A percentile compares a stretch with the other conserved stretches of the same genome.
These are phyloP conservation scores for Neostapfia colusana DNA, from an alignment of 176 grass and related monocot species.

Conservation along the genomic window DNA sequence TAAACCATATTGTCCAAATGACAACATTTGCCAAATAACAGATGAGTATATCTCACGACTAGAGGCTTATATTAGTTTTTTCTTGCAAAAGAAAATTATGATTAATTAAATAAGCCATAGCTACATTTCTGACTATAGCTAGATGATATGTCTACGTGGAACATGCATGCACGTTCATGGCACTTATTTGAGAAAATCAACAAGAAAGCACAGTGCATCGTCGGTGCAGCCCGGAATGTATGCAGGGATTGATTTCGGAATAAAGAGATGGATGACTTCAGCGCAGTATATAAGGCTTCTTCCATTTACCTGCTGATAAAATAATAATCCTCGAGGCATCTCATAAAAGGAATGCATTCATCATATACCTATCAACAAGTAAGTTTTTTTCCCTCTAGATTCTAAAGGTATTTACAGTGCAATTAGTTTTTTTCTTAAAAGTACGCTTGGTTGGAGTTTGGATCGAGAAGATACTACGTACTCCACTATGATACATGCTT, in stretches of 20 bases:
- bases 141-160: constrained; percentile 34
- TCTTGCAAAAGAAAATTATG: too few relatives aligned
- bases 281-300: not conserved
- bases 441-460: constrained; percentile 26
- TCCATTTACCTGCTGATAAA: constrained; percentile 10
- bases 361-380: not conserved
- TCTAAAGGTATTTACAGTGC: constrained; percentile 22
- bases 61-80: too few relatives aligned
- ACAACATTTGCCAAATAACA: too few relatives aligned
- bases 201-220: not conserved
- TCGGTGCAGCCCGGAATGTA: not conserved
- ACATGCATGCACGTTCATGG: constrained; percentile 23
- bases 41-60: not conserved
- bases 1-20: too few relatives aligned
- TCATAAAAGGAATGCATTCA: constrained; percentile 27
- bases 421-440: not conserved
- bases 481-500: constrained; percentile 26
- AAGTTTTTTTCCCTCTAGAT: constrained; percentile 10
- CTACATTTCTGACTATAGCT: constrained; percentile 12
- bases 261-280: constrained; percentile 32
- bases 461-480: constrained; percentile 39
- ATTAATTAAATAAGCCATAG: not conserved
- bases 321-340: constrained; percentile 8
- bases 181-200: not conserved
- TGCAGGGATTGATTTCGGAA: constrained; percentile 15